Evolutionary conservation across 1,284 basidiomycete genomes (phyloP), one percentile per base, ranked within the genome.

Genomic region (Entoloma clypeatum): DNA sequence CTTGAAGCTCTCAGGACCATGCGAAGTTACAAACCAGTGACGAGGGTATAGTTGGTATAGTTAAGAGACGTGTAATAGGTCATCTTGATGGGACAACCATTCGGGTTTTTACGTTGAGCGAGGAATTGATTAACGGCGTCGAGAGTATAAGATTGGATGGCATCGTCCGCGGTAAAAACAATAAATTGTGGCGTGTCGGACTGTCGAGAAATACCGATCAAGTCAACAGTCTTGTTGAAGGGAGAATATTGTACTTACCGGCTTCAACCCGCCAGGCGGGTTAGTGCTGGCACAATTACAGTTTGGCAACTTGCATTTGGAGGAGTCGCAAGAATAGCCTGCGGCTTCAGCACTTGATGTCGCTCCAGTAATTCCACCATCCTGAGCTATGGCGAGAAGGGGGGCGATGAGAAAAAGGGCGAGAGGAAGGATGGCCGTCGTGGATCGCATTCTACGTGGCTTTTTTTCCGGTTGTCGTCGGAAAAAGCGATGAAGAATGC

Each of bases 31-130:
- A 9, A 34, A 69, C 69, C 69, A 11, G 87, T 91, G 35, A 92
- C 83, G 49, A 84, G 70, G 1, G 82, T 81, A 59, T 81, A 88
- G 58, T 88, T 88, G 21, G 87, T 90, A 61, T 81, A 90, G 49
- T 75, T 75, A 38, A 88, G 65, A 3, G 80, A 84, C 5, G 76
- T 78, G 60, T 76, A 86, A 62, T 86, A 88, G 17, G 83, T 86
- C 77, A 82, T 86, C 61, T 78, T 81, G 8, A 79, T 76, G 8
- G 60, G 52, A 60, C 88, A 92, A n/a, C 86, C 86, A 54, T 92
- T 90, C 17, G 88, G 87, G 54, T 91, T 91, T 60, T 77, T 77
- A 40, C 88, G 79, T 5, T 86, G 77, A 3, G 75, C 81, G 30
- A 91, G 71, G 65, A 91, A 85, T 54, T 85, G 78, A 57, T 86